A percentile compares a stretch with the other conserved stretches of the same genome.
Conservation (phyloP, 2,329 filamentous ascomycete species). For the Reticulascus tulasneorum region DNA sequence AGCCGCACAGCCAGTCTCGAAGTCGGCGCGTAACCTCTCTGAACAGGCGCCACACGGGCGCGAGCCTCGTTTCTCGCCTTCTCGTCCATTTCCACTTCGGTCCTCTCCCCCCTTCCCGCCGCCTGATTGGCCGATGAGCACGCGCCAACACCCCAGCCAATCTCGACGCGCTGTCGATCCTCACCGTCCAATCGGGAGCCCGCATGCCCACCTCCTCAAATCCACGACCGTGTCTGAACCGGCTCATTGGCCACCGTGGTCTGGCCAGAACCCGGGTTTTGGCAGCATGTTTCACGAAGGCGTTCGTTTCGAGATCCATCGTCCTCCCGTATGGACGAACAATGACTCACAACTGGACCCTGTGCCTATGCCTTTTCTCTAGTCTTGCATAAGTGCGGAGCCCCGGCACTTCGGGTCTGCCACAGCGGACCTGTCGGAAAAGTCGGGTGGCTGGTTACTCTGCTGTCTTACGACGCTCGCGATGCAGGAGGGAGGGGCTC, state of each 20-base stretch:
- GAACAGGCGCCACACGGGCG: too few species aligned
- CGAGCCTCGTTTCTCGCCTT: not conserved
- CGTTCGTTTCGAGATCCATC: slow-evolving; percentile 10
- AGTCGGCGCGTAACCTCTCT: too few species aligned
- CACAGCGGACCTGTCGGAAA: too few species aligned
- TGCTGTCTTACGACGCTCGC: too few species aligned
- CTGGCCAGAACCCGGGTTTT: too few species aligned
- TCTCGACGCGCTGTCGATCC: slow-evolving; percentile 13
- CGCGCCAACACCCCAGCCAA: slow-evolving; percentile 8
- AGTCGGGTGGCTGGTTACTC: too few species aligned
- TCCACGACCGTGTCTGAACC: slow-evolving; percentile 5
- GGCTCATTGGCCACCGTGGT: slow-evolving; percentile 12
- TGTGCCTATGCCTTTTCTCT: too few species aligned
- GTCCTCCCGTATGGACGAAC: not conserved
- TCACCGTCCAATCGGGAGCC: slow-evolving; percentile 10
- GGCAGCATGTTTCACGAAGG: slow-evolving; percentile 13
- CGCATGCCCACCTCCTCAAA: not conserved
- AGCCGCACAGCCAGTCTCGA: too few species aligned
- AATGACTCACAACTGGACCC: too few species aligned
- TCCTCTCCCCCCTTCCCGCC: not conserved
- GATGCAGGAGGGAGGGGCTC: too few species aligned
- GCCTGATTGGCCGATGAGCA: slow-evolving; percentile 3
- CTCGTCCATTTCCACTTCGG: not conserved
- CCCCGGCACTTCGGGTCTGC: too few species aligned
- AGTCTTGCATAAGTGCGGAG: too few species aligned